Base-by-base conservation (phyloP, 1,284 basidiomycete species). In the Filobasidium uniguttulatum region DNA sequence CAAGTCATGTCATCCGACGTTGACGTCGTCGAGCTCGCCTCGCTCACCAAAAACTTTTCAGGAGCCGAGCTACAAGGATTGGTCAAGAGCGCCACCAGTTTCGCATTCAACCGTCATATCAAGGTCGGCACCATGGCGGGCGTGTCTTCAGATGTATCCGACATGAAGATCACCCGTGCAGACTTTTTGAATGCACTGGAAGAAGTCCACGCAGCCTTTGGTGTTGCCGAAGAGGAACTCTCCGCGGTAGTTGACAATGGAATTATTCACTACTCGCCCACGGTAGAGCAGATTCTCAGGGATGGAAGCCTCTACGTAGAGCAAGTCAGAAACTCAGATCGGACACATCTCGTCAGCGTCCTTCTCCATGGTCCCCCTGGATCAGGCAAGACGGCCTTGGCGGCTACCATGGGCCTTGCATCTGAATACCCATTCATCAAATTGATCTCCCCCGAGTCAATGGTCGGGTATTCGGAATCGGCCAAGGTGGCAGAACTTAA, bases 341-440 rank as follows among this genome's bases (percentile, higher is more conserved):
- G 90, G 20, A 97, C 94, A 0, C 91, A 88, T 6, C 80, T 94
- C 36, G 93, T 98, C 62, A 88, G 83, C 57, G 77, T 91, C 4
- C 76, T 98, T 12, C 72, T 98, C 45, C 85, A 94, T 61, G 93
- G 75, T 4, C 83, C 86, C 1, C 77, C 91, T 10, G 86, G 88
- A 3, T 80, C 88, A 2, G 94, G 94, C 34, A 98, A 98, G 74
- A 93, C 93, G 0, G 93, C 94, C 0, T 73, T 98, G 41, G 93
- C 87, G 4, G 94, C 90, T 3, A 88, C 86, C 7, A 94, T 98
- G 52, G 94, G 93, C 7, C 83, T 89, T 71, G 78, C 79, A 9
- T 97, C 93, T 12, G 77, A 83, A 55, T 98, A 85, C 70, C 94
- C 94, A 0, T 99, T 98, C 74, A 96, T 98, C 75, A 97, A 98